Conservation (phyloP, 306 rosid genomes). For the Pterocarpus macrocarpus region DNA sequence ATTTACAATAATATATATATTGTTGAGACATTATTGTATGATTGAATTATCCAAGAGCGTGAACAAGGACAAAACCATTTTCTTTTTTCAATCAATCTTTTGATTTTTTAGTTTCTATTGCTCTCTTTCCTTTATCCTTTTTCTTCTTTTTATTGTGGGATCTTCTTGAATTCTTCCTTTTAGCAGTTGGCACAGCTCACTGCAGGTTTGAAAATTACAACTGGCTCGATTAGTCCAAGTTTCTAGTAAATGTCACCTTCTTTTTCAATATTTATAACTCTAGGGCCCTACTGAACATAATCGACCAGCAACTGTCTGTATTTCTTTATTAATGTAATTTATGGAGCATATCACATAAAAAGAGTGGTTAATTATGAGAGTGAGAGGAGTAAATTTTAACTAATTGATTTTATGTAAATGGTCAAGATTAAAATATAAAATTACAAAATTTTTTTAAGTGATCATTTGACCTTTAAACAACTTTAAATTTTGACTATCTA, state of each 20-base stretch:
- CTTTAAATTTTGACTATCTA: too few species aligned
- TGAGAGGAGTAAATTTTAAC: too few species aligned
- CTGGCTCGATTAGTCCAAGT: not conserved
- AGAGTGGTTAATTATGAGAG: too few species aligned
- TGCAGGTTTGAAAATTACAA: not conserved
- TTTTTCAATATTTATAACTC: not conserved
- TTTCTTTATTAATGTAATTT: not conserved
- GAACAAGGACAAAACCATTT: not conserved
- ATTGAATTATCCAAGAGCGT: slow-evolving; percentile 14
- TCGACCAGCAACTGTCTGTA: not conserved
- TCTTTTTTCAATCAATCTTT: not conserved
- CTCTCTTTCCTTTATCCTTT: slow-evolving; percentile 13
- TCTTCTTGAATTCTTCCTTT: not conserved
- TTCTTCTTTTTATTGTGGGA: not conserved
- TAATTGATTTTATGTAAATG: too few species aligned
- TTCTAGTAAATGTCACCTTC: slow-evolving; percentile 3
- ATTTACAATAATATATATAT: not conserved
- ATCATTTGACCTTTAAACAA: too few species aligned
- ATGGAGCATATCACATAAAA: not conserved
- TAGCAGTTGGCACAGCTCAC: slow-evolving; percentile 18
- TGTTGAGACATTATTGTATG: not conserved
- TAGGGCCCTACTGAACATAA: not conserved
- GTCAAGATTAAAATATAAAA: too few species aligned
- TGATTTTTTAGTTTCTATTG: slow-evolving; percentile 12
- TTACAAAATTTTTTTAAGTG: too few species aligned